Percentiles rank a stretch among this genome's conserved stretches.
Evolutionary conservation across 306 rosid genomes (phyloP).

Genomic region (Rosa multiflora): DNA sequence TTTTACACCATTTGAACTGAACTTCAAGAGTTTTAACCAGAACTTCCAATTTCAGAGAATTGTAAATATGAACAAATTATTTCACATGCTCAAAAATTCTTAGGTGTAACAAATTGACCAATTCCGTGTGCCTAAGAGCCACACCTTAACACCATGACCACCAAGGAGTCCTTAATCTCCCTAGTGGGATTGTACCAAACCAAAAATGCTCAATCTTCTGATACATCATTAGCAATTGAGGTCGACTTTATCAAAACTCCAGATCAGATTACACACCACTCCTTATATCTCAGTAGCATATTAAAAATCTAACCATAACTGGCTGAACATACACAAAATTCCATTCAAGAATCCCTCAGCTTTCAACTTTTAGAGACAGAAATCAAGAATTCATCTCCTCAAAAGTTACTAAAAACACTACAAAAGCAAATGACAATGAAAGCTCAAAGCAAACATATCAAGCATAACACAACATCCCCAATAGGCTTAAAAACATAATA

Average conservation of each 20-base stretch:
- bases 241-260: not conserved
- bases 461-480: not conserved
- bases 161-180: not conserved
- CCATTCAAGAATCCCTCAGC: not conserved
- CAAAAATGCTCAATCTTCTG: not conserved
- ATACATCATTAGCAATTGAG: not conserved
- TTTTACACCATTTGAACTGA: not conserved
- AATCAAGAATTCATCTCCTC: not conserved
- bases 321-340: not conserved
- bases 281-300: not conserved
- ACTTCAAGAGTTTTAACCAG: not conserved
- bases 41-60: not conserved
- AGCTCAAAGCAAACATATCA: not conserved
- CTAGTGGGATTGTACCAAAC: not conserved
- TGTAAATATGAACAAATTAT: not conserved
- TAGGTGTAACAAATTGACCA: not conserved
- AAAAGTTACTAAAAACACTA: not conserved
- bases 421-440: slow-evolving; percentile 11
- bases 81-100: too few species aligned
- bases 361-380: not conserved
- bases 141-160: not conserved
- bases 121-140: not conserved
- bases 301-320: not conserved
- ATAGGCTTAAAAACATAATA: not conserved
- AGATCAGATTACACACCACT: not conserved